Base-by-base conservation (phyloP, 179 eudicot species). In the Silene coronaria region DNA sequence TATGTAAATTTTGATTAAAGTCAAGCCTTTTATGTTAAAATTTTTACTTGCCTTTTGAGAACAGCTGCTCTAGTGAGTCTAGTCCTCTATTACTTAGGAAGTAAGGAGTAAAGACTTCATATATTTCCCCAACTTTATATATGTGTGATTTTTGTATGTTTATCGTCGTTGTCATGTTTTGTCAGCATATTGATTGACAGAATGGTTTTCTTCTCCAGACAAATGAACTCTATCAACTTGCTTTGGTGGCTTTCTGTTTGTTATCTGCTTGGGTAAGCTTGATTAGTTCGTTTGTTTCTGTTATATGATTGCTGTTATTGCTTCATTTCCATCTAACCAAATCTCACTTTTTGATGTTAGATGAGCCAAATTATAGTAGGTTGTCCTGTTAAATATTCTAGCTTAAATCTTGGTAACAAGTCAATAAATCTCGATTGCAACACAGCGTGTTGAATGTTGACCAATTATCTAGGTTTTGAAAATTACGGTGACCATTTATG, bases 141-240 rank as follows among this genome's bases (percentile, higher is more conserved):
- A 10, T 22, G 65, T 13, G 63, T 24, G 3, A 38, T 74, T 45
- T 63, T 59, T 60, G 57, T 30, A 13, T 6, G 10, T 60, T 72
- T 14, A 46, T 74, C 17, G 1, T 42, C 5, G 16, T 11, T 19
- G n/a, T 32, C 19, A 23, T 30, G 23, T 51, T 12, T 46, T 16
- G 69, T 30, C 70, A 14, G 67, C 61, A 12, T 82, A 27, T 46
- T 58, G 51, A 74, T 63, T 30, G 65, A 32, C 51, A 38, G 14
- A 27, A 64, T 26, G 76, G 27, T 81, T 71, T 74, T 82, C 51
- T 74, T 59, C 59, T 76, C 42, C 92, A 95, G 99, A 92, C 99
- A 77, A 95, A 92, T 80, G 99, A 95, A 83, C 96, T 95, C 34
- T 95, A 90, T 84, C 99, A 95, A 86, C 96, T 95, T 61, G 96